Conservation (phyloP, 2,329 filamentous ascomycete genomes). For the Fusarium sp. region DNA sequence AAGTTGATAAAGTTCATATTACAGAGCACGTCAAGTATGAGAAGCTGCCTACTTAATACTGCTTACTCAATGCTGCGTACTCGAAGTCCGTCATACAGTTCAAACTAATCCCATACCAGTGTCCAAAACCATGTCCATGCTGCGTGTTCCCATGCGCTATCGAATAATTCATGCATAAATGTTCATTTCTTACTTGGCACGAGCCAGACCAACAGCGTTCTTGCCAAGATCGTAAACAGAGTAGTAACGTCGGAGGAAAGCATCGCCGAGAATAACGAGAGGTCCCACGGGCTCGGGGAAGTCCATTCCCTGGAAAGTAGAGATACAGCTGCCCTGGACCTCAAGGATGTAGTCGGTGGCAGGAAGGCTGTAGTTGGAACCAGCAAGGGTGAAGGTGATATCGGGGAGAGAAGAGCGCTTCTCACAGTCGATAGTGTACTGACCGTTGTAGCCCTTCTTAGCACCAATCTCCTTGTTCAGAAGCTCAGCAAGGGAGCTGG, state of each 20-base stretch:
- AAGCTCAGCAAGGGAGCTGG: conserved; percentile 90
- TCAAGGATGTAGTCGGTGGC: conserved; percentile 96
- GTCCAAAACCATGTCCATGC: conserved; percentile 35
- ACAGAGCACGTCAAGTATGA: conserved; percentile 34
- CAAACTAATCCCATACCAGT: conserved; percentile 36
- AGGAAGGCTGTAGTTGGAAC: conserved; percentile 91
- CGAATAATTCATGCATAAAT: conserved; percentile 32
- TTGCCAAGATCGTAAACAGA: conserved; percentile 96
- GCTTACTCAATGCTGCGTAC: conserved; percentile 4
- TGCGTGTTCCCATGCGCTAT: conserved; percentile 34
- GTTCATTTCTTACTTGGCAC: conserved; percentile 69
- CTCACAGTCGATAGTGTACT: conserved; percentile 92
- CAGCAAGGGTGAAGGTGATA: conserved; percentile 88
- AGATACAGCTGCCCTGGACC: conserved; percentile 95
- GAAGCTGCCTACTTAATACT: conserved; percentile 18
- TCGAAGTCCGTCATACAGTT: conserved; percentile 26
- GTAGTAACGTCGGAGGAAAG: conserved; percentile 87
- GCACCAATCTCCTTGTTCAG: conserved; percentile 98
- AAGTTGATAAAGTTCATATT: conserved; percentile 38
- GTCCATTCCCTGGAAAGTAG: conserved; percentile 97
- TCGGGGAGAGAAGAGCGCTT: conserved; percentile 88
- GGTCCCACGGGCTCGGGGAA: conserved; percentile 88
- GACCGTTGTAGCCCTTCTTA: conserved; percentile 97
- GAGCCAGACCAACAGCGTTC: conserved; percentile 87
- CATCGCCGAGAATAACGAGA: conserved; percentile 93